Conservation (phyloP, 2,329 filamentous ascomycete genomes). For the Pseudohalonectria lignicola region DNA sequence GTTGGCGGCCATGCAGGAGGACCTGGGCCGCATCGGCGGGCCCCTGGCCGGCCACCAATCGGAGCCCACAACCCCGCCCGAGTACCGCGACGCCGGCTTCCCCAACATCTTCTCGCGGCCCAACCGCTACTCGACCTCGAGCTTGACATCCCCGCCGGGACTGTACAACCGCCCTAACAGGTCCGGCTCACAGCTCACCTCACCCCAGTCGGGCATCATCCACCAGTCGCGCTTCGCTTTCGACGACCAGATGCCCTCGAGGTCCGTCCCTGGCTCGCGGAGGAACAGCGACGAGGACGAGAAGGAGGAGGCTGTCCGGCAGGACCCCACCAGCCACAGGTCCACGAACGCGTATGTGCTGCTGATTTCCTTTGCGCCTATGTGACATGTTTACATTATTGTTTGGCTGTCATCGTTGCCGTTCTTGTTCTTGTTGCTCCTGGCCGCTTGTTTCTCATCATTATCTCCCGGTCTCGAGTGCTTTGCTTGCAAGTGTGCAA, state of each 20-base stretch:
- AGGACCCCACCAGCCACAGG: slow-evolving; percentile 60
- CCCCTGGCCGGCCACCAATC: slow-evolving; percentile 76
- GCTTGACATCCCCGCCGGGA: slow-evolving; percentile 71
- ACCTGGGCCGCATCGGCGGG: slow-evolving; percentile 50
- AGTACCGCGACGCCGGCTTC: slow-evolving; percentile 75
- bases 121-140: slow-evolving; percentile 82
- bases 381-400: no score
- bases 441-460: no score
- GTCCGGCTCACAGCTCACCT: slow-evolving; percentile 70
- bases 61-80: slow-evolving; percentile 91
- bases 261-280: slow-evolving; percentile 76
- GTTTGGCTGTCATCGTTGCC: no score
- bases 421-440: no score
- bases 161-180: slow-evolving; percentile 58
- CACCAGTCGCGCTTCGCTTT: slow-evolving; percentile 40
- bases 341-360: slow-evolving; percentile 68
- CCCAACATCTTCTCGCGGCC: slow-evolving; percentile 72
- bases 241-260: slow-evolving; percentile 61
- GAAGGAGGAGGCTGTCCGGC: slow-evolving; percentile 62
- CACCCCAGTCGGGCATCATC: slow-evolving; percentile 56
- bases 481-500: no score
- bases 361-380: slow-evolving; percentile 1
- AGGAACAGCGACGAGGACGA: slow-evolving; percentile 89
- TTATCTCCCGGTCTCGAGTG: no score
- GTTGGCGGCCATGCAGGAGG: slow-evolving; percentile 73